Evolutionary conservation across 1,284 basidiomycete genomes (phyloP).

Genomic region (Boletellus dicymbophilus): DNA sequence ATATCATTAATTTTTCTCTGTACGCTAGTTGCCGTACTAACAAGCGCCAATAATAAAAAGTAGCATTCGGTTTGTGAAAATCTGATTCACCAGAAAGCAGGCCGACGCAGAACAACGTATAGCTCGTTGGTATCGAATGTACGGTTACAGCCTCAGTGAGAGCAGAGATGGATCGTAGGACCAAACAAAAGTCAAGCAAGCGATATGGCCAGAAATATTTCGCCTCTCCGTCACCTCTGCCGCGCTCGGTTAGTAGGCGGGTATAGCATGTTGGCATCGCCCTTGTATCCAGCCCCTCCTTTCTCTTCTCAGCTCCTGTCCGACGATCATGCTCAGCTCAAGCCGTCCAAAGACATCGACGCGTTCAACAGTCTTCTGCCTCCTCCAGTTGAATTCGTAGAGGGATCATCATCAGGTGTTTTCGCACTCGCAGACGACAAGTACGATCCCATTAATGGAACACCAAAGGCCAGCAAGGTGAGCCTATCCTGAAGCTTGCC

Average conservation of each 20-base stretch:
- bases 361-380: constrained; percentile 74
- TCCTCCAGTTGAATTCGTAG: constrained; percentile 75
- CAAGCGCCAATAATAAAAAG: too few species aligned
- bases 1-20: too few species aligned
- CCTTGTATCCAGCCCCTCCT: constrained; percentile 49
- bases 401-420: constrained; percentile 75
- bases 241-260: constrained; percentile 8
- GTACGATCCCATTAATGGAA: constrained; percentile 76
- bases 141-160: neutral
- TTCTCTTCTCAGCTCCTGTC: constrained; percentile 49
- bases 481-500: constrained; percentile 2
- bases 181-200: constrained; percentile 5
- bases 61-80: too few species aligned
- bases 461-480: constrained; percentile 43
- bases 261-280: constrained; percentile 59
- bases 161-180: neutral
- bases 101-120: too few species aligned
- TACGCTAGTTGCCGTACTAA: too few species aligned
- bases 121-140: too few species aligned
- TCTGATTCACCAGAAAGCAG: too few species aligned
- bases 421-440: constrained; percentile 69
- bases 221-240: constrained; percentile 4
- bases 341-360: constrained; percentile 69
- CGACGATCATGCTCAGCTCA: constrained; percentile 55
- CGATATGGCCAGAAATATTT: neutral